Base-by-base conservation (phyloP, 2,329 filamentous ascomycete genomes). In the Diaporthe sp. region DNA sequence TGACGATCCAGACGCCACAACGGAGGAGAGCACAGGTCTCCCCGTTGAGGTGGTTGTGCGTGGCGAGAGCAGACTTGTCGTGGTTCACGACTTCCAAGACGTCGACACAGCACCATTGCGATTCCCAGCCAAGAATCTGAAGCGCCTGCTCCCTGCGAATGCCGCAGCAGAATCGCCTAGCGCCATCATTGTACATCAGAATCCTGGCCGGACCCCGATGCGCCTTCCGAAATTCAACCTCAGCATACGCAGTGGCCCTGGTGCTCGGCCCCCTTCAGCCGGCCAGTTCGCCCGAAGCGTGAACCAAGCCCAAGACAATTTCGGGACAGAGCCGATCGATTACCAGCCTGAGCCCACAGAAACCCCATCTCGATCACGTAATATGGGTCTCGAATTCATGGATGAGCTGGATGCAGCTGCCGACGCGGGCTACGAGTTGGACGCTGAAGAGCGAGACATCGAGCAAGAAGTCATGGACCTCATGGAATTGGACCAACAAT, bases 391-490 rank as follows among this genome's bases (percentile, higher is more conserved):
- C 42, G 83, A 86, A 25, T 91, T 92, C 76, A 85, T 85, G 50
- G 85, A 87, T 56, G 88, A 84, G 25, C 79, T 92, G 42, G 85
- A 83, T 65, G 86, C 84, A 2, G 90, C 90, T 2, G 90, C 90
- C 4, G 89, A 91, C 73, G 81, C 83, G 9, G 83, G 83, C 30
- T 85, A 87, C 44, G 87, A 89, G 68, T 83, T 86, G 39, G 83
- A 84, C n/a, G 85, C 84, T 22, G 80, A 82, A 30, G 83, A 84
- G 35, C 83, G 90, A 42, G 86, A 91, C 72, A 85, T 91, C 17
- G 90, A 92, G 79, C 85, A 86, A 39, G 90, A 92, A 81, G 88
- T 92, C 85, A 84, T 93, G 77, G 90, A 92, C 79, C 90, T 93
- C 58, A 89, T 92, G 86, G 90, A 91, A 77, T 91, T 93, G 78